phyloP scores from a whole-genome alignment of 2,329 filamentous ascomycete species.

The Ceratocystis cubensis region DNA sequence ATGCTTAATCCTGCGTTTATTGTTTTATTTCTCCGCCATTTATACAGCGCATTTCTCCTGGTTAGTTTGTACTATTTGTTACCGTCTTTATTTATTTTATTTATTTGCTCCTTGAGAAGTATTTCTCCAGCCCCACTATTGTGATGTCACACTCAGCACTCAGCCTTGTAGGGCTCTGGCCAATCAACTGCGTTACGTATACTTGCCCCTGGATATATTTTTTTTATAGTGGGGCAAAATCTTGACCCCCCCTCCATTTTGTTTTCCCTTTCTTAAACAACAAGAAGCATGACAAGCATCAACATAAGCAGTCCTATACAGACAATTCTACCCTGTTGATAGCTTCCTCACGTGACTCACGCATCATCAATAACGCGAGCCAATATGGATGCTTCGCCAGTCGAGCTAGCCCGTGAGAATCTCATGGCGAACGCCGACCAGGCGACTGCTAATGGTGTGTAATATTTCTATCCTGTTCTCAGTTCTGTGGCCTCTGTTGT shows the following conservation, averaged over 20 bases:
- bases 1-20: constrained; percentile 5
- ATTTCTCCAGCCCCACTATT: background rate
- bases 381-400: constrained; percentile 16
- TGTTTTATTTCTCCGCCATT: constrained; percentile 12
- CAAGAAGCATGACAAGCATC: too few species aligned
- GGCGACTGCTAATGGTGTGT: background rate
- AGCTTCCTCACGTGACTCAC: too few species aligned
- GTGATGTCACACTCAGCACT: background rate
- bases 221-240: background rate
- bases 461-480: background rate
- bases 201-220: constrained; percentile 10
- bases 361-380: background rate
- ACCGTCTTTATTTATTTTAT: constrained; percentile 7
- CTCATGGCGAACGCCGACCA: background rate
- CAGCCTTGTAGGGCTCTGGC: background rate
- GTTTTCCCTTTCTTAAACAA: background rate
- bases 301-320: too few species aligned
- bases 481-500: background rate
- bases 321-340: too few species aligned
- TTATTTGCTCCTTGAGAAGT: background rate
- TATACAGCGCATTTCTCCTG: constrained; percentile 16
- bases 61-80: constrained; percentile 13
- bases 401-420: constrained; percentile 16
- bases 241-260: background rate
- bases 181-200: background rate